Percentiles rank a stretch among this genome's conserved stretches.
phyloP scores from a whole-genome alignment of 169 alveolate species.

The Toxoplasma gondii region DNA sequence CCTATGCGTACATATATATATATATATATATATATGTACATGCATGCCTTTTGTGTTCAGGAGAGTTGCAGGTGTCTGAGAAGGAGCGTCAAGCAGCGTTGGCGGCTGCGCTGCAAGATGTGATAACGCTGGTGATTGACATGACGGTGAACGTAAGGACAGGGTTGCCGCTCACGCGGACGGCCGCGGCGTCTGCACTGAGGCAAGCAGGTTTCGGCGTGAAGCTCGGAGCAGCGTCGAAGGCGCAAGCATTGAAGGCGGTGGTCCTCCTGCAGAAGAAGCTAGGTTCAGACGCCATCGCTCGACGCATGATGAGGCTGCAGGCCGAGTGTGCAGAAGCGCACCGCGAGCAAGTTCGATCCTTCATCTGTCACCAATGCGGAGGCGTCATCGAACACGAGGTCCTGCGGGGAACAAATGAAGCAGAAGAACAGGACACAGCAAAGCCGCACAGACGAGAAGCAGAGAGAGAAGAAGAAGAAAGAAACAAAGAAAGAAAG shows the following conservation, averaged over 20 bases:
- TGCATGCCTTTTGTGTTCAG: slow-evolving; percentile 27
- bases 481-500: neutral
- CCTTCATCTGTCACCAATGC: neutral
- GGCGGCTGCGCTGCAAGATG: slow-evolving; percentile 83
- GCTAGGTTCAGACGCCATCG: neutral
- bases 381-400: slow-evolving; percentile 22
- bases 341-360: neutral
- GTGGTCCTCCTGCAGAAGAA: slow-evolving; percentile 1
- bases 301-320: slow-evolving; percentile 20
- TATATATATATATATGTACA: neutral
- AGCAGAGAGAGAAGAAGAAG: neutral
- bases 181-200: slow-evolving; percentile 83
- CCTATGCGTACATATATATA: neutral
- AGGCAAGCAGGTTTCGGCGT: slow-evolving; percentile 52
- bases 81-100: slow-evolving; percentile 85
- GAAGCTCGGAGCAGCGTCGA: slow-evolving; percentile 35
- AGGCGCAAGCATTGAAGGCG: slow-evolving; percentile 66
- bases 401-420: neutral
- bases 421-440: neutral
- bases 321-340: neutral
- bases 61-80: slow-evolving; percentile 89
- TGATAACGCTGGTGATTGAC: slow-evolving; percentile 80
- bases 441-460: neutral
- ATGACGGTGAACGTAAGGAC: slow-evolving; percentile 87
- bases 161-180: slow-evolving; percentile 86